Conservation (phyloP, 2,329 filamentous ascomycete species). For the Aureobasidium melanogenum region DNA sequence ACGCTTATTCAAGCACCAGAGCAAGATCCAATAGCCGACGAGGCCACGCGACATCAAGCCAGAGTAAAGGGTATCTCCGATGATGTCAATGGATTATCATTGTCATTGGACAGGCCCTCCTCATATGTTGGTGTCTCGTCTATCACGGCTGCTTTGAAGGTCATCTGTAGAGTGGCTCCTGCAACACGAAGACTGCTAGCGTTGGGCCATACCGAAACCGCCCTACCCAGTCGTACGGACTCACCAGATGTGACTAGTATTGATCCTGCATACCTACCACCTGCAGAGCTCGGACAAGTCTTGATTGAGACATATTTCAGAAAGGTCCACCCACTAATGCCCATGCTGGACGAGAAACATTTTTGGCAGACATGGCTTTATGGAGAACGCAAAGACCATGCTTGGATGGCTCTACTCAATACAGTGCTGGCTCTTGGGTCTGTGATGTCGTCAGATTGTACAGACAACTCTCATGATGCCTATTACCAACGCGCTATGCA, state of each 20-base stretch:
- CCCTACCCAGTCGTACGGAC: slow-evolving; percentile 20
- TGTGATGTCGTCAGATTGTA: slow-evolving; percentile 21
- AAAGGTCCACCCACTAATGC: slow-evolving; percentile 25
- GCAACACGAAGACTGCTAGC: slow-evolving; percentile 20
- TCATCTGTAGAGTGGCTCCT: slow-evolving; percentile 25
- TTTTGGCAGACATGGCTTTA: slow-evolving; percentile 25
- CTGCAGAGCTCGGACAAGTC: slow-evolving; percentile 21
- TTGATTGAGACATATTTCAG: slow-evolving; percentile 26
- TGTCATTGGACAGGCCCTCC: slow-evolving; percentile 23
- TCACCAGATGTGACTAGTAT: slow-evolving; percentile 17
- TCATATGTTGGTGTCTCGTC: slow-evolving; percentile 26
- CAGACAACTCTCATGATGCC: slow-evolving; percentile 21
- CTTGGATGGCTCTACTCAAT: slow-evolving; percentile 26
- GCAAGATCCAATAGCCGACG: slow-evolving; percentile 58
- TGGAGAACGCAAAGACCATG: slow-evolving; percentile 21
- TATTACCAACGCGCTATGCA: slow-evolving; percentile 24
- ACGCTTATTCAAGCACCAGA: slow-evolving; percentile 62
- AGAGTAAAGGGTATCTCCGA: slow-evolving; percentile 34
- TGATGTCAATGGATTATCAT: slow-evolving; percentile 25
- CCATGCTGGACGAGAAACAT: slow-evolving; percentile 26
- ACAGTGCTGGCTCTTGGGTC: slow-evolving; percentile 25
- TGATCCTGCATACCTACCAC: slow-evolving; percentile 17
- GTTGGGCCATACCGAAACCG: slow-evolving; percentile 19
- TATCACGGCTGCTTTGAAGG: slow-evolving; percentile 25
- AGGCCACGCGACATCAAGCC: slow-evolving; percentile 38